These are phyloP conservation scores for Xylariomycetidae sp. DNA, from an alignment of 2,329 filamentous ascomycete genomes.

Conservation along the genomic window DNA sequence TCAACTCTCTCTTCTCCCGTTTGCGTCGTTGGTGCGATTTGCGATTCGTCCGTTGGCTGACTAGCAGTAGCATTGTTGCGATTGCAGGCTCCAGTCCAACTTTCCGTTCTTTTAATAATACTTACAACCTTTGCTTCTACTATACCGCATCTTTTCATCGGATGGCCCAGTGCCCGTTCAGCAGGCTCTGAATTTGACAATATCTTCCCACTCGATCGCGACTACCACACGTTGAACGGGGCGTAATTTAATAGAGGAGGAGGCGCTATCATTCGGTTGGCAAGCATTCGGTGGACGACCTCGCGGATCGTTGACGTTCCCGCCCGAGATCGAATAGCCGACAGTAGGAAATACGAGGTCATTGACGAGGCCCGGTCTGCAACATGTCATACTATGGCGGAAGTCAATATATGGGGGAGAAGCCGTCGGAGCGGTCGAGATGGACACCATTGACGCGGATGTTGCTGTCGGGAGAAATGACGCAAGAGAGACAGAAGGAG, in stretches of 20 bases:
- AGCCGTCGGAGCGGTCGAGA: constrained; percentile 67
- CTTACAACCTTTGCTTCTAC: constrained; percentile 8
- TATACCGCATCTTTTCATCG: constrained; percentile 12
- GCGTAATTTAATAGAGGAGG: too few relatives aligned
- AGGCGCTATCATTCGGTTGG: constrained; percentile 12
- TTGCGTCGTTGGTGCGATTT: constrained; percentile 22
- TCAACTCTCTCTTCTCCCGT: constrained; percentile 9
- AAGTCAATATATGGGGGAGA: constrained; percentile 31
- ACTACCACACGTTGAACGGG: too few relatives aligned
- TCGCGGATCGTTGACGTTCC: too few relatives aligned
- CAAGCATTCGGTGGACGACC: constrained; percentile 9
- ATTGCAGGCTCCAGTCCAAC: constrained; percentile 30
- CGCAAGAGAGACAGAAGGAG: constrained; percentile 64
- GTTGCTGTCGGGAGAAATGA: constrained; percentile 79
- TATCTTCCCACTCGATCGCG: constrained; percentile 10
- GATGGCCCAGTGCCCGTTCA: constrained; percentile 39
- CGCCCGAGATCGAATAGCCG: too few relatives aligned
- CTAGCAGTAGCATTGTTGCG: constrained; percentile 22
- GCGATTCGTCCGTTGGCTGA: constrained; percentile 31
- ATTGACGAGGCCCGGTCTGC: too few relatives aligned
- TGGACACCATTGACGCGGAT: constrained; percentile 79
- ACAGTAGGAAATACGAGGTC: too few relatives aligned
- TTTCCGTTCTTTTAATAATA: constrained; percentile 23
- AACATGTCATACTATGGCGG: constrained; percentile 32
- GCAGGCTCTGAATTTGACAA: constrained; percentile 48